Conservation (phyloP, 768 basidiomycete genomes). For the Lactifluus pinguis region DNA sequence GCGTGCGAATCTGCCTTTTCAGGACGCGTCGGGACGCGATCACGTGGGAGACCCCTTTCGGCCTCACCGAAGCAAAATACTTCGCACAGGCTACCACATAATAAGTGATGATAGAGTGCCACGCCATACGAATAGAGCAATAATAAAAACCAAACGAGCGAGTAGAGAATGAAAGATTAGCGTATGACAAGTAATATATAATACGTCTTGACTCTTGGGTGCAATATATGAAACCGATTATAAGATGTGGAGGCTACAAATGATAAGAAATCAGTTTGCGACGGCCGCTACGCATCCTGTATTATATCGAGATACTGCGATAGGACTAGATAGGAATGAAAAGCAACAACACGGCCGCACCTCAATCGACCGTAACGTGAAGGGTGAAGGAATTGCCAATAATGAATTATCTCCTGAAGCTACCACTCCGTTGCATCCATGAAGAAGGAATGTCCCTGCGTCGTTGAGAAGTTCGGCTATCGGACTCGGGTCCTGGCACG, state of each 20-base stretch:
- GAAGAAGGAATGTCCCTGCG: constrained; percentile 12
- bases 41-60: constrained; percentile 9
- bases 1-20: constrained; percentile 20
- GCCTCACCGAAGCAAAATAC: not conserved
- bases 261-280: not conserved
- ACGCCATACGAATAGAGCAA: not conserved
- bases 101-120: not conserved
- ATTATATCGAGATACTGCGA: not conserved
- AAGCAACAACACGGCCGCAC: not conserved
- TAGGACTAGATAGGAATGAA: not conserved
- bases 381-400: not conserved
- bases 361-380: not conserved
- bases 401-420: not conserved
- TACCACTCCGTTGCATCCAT: constrained; percentile 4
- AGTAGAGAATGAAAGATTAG: not conserved
- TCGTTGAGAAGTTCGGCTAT: not conserved
- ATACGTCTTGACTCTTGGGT: not conserved
- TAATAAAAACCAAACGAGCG: not conserved
- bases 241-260: not conserved
- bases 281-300: not conserved
- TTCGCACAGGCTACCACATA: not conserved
- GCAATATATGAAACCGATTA: not conserved
- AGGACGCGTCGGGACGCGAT: constrained; percentile 22
- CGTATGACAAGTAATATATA: not conserved
- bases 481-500: not conserved